phyloP scores from a whole-genome alignment of 495 filamentous ascomycete species.

The Xylaria telfairii region DNA sequence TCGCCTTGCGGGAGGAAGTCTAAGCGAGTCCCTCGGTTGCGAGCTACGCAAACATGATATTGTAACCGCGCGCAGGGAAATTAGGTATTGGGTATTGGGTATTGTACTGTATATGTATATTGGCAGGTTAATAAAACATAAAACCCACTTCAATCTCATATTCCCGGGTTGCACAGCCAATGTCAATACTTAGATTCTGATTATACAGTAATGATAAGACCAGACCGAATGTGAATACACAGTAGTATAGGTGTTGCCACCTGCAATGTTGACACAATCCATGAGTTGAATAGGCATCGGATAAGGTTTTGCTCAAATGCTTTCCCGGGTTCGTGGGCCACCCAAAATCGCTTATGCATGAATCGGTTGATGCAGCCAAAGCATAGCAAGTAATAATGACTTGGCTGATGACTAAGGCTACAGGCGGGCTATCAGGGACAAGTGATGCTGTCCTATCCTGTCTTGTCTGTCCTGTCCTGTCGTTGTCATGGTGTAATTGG shows the following conservation, averaged over 20 bases:
- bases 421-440: neutral
- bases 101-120: no score
- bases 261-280: neutral
- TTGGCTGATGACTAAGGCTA: neutral
- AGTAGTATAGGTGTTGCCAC: neutral
- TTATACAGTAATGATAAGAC: neutral
- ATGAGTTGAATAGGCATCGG: neutral
- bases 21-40: neutral
- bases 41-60: neutral
- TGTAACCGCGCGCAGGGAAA: neutral
- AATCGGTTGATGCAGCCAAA: neutral
- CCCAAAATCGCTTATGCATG: neutral
- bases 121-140: conserved; percentile 5
- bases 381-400: neutral
- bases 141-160: conserved; percentile 17
- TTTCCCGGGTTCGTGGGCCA: neutral
- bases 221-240: neutral
- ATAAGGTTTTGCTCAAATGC: neutral
- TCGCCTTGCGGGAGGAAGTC: neutral
- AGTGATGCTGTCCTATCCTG: no score
- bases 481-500: conserved; percentile 11
- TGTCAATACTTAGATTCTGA: neutral
- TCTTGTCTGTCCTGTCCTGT: no score
- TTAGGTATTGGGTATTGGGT: no score
- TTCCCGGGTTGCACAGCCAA: neutral